Evolutionary conservation across 768 basidiomycete species (phyloP), one percentile per base, ranked within the genome.

Genomic region (Termitomyces sp.): DNA sequence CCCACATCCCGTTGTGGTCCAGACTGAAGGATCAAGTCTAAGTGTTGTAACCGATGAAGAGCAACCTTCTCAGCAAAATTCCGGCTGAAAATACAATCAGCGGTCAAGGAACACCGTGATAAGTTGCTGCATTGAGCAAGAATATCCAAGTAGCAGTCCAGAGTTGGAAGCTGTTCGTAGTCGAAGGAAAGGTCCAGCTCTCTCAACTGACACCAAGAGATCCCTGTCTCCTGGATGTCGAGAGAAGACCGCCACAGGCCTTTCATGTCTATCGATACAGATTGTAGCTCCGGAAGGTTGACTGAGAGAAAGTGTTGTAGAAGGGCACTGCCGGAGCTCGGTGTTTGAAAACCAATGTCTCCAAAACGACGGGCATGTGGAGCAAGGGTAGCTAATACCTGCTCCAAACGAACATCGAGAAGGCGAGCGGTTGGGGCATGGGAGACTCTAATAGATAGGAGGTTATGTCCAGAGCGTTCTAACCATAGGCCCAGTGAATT

Each of bases 171-270:
- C 27, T 69, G 60, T n/a, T 66, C 62, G 36, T 66, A 64, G 54
- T 74, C 74, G 7, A 74, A 57, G 57, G 72, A 71, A 18, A 80
- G 69, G 63, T 77, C 68, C 10, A 81, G 49, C 20, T 51, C 55
- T 0, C 75, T 72, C 13, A 80, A 65, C 56, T 76, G 78, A n/a
- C 56, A 56, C 76, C 79, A 81, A 36, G 75, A 72, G 33, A 79
- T 64, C 16, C 67, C 65, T 14, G 71, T 46, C 14, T 60, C 40
- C 9, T 62, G 63, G 26, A 75, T 47, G 39, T 72, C 62, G 40
- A 75, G 55, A 27, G 66, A 55, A 6, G 67, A 46, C 24, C 52
- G 56, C 66, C 65, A 67, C 27, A 50, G 46, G 1, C 72, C 73
- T 24, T 65, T 64, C 45, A 69, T 61, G 40, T 72, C 68, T 13